Percentiles rank a stretch among this genome's conserved stretches.
phyloP scores from a whole-genome alignment of 1,284 basidiomycete species.

The Fereydounia khargensis region DNA sequence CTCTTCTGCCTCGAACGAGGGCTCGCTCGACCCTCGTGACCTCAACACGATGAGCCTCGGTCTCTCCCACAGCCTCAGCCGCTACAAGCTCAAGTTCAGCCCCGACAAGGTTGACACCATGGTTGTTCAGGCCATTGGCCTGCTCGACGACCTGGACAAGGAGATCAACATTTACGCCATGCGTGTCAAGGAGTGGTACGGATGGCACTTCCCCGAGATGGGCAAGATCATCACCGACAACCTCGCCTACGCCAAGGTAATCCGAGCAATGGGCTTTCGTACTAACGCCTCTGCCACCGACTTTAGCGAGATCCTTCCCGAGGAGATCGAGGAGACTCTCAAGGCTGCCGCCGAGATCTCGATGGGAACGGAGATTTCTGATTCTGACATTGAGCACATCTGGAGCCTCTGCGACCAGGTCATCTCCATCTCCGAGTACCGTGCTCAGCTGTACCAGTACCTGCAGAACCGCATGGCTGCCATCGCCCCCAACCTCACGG shows the following conservation, averaged over 20 bases:
- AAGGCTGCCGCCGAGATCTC: constrained; percentile 91
- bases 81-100: constrained; percentile 98
- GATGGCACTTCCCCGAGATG: constrained; percentile 99
- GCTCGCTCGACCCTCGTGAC: constrained; percentile 69
- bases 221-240: constrained; percentile 97
- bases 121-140: constrained; percentile 98
- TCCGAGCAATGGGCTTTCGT: constrained; percentile 61
- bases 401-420: constrained; percentile 94
- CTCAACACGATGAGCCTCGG: constrained; percentile 96
- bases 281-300: constrained; percentile 84
- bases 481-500: constrained; percentile 93
- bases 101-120: constrained; percentile 99
- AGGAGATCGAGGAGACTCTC: constrained; percentile 76
- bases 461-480: constrained; percentile 94
- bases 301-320: constrained; percentile 82
- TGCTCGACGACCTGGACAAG: constrained; percentile 97
- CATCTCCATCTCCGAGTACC: constrained; percentile 90
- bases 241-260: constrained; percentile 82
- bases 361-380: constrained; percentile 98
- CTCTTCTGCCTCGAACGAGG: constrained; percentile 40
- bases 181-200: constrained; percentile 99
- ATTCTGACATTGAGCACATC: constrained; percentile 91
- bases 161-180: constrained; percentile 99
- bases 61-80: constrained; percentile 92
- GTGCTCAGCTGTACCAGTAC: constrained; percentile 88